phyloP scores from a whole-genome alignment of 2,329 filamentous ascomycete species.

The Ophiognomonia clavigignenti-juglandacearum region DNA sequence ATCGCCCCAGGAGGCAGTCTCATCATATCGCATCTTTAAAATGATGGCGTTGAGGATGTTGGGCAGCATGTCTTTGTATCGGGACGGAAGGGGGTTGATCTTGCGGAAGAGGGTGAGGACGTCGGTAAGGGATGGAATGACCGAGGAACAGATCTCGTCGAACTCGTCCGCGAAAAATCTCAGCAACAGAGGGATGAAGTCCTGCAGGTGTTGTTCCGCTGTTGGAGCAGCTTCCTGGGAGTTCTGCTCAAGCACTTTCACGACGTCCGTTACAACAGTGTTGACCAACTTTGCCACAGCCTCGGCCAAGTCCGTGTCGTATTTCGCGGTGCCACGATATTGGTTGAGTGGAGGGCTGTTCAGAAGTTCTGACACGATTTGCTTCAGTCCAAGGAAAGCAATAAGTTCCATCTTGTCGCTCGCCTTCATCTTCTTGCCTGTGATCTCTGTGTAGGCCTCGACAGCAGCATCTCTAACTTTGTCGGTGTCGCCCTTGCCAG shows the following conservation, averaged over 20 bases:
- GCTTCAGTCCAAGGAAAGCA: constrained; percentile 78
- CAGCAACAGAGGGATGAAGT: constrained; percentile 80
- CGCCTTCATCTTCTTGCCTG: constrained; percentile 96
- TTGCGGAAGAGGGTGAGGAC: constrained; percentile 87
- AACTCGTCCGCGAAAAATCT: constrained; percentile 98
- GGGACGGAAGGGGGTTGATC: constrained; percentile 63
- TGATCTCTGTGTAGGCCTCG: constrained; percentile 91
- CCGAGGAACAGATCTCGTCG: constrained; percentile 94
- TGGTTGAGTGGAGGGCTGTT: constrained; percentile 76
- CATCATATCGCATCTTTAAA: constrained; percentile 94
- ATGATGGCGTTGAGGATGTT: constrained; percentile 90
- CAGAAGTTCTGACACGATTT: constrained; percentile 81
- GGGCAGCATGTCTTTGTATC: constrained; percentile 77
- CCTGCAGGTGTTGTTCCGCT: constrained; percentile 76
- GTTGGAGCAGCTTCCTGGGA: constrained; percentile 62
- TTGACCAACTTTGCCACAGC: constrained; percentile 95
- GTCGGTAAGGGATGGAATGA: constrained; percentile 90
- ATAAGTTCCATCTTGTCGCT: constrained; percentile 94
- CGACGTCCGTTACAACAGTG: constrained; percentile 79
- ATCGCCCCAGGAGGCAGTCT: constrained; percentile 87
- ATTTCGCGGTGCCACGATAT: constrained; percentile 73
- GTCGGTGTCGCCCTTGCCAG: constrained; percentile 61
- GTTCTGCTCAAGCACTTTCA: constrained; percentile 72
- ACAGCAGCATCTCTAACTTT: constrained; percentile 86
- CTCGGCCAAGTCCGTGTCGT: constrained; percentile 94